Evolutionary conservation across 345 rosid species (phyloP), one percentile per base, ranked within the genome.

Genomic region (Punica granatum): DNA sequence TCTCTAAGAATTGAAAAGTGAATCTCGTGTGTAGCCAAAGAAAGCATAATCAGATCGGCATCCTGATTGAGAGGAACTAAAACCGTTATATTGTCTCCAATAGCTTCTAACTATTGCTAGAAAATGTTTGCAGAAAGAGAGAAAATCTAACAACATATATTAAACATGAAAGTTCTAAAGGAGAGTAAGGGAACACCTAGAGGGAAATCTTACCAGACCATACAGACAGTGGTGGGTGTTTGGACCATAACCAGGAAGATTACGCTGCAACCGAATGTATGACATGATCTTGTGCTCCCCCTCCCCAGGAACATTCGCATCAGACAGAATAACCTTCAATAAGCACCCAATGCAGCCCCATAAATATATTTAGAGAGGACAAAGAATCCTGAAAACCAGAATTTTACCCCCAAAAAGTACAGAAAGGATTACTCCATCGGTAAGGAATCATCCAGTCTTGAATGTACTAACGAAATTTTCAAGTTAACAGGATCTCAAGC

Each of bases 261-360:
- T 85, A 34, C 96, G 90, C 72, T 95, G 98, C 64, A 74, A 85
- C 65, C 98, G 89, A 66, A 95, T 90, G 78, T 86, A 95, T 37
- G 96, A 80, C 99, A 95, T 92, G 74, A 95, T 82, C 82, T 95
- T 92, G 84, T 95, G 98, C 76, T 95, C 99, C 81, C 98, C 99
- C 77, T 95, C 99, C 6, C 99, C 99, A 73, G 91, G 87, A 67
- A 85, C 98, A 75, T 94, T 94, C 10, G 99, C 72, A 79, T 94
- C 99, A 75, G 99, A 94, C 78, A 94, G 93, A 78, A 94, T 84
- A 79, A 94, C 99, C 99, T 94, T 86, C 87, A 88, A 81, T 70
- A 78, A 80, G 63, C 83, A 84, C 69, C 89, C 84, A 84, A 83
- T 71, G 78, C 82, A 81, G 82, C 81, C 83, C 69, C 80, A 83